These are phyloP conservation scores for Pseudotsuga menziesii DNA, from an alignment of 75 land plant genomes.

Conservation along the genomic window DNA sequence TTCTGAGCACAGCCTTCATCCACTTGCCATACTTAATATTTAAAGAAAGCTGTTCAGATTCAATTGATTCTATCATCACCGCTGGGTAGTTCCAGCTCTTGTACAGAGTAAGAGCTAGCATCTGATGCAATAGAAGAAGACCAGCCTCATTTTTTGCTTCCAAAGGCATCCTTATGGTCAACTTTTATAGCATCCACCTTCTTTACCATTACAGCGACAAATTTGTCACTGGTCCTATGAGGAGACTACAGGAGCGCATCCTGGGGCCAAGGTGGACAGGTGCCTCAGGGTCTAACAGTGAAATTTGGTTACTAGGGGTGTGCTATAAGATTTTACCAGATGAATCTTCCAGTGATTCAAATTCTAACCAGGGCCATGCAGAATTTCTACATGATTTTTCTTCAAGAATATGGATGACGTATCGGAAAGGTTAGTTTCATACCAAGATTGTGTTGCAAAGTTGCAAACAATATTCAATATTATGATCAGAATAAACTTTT, in stretches of 20 bases:
- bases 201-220: slow-evolving; percentile 50
- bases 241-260: slow-evolving; percentile 76
- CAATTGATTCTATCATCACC: too few relatives aligned
- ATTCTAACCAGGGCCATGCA: slow-evolving; percentile 14
- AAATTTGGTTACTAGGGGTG: slow-evolving; percentile 83
- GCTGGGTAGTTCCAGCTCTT: neutral
- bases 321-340: slow-evolving; percentile 55
- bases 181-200: slow-evolving; percentile 18
- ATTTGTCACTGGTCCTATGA: slow-evolving; percentile 58
- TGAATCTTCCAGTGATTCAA: slow-evolving; percentile 19
- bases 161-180: slow-evolving; percentile 32
- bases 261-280: slow-evolving; percentile 49
- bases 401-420: slow-evolving; percentile 85
- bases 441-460: neutral
- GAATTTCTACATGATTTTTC: slow-evolving; percentile 77
- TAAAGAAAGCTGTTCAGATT: too few relatives aligned
- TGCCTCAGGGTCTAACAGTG: slow-evolving; percentile 34
- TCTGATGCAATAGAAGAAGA: slow-evolving; percentile 9
- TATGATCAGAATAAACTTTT: neutral
- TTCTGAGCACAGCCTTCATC: too few relatives aligned
- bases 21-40: too few relatives aligned
- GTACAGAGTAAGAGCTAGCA: slow-evolving; percentile 6
- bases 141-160: neutral
- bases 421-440: slow-evolving; percentile 75
- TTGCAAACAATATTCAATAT: neutral